Evolutionary conservation across 1,139 yeast genomes (phyloP).

Genomic region (Pichia cactophila): DNA sequence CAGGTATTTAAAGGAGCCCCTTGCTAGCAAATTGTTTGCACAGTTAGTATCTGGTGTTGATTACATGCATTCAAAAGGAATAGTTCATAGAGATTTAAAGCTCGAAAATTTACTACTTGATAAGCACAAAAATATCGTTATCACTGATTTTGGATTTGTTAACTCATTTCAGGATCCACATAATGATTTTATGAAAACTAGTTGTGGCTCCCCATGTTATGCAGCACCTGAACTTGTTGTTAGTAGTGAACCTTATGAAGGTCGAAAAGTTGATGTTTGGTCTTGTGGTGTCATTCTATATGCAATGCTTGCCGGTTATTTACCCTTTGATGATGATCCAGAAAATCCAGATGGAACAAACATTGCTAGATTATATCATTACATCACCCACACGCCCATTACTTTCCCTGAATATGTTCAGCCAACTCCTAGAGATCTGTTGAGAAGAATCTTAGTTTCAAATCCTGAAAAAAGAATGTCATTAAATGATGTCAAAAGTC

Average conservation of each 20-base stretch:
- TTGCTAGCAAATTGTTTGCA: constrained; percentile 83
- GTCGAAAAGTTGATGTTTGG: constrained; percentile 96
- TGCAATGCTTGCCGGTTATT: constrained; percentile 95
- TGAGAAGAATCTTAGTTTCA: constrained; percentile 76
- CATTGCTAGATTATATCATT: constrained; percentile 82
- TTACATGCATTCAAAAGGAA: constrained; percentile 78
- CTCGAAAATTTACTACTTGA: constrained; percentile 66
- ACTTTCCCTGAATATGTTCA: constrained; percentile 93
- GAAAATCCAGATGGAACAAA: constrained; percentile 95
- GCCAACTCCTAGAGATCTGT: constrained; percentile 84
- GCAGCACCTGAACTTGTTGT: constrained; percentile 97
- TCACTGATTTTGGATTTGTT: constrained; percentile 86
- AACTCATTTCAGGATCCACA: constrained; percentile 56
- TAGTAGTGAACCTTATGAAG: constrained; percentile 80
- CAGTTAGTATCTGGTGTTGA: constrained; percentile 91
- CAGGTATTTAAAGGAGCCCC: constrained; percentile 75
- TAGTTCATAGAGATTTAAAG: constrained; percentile 75
- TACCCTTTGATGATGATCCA: constrained; percentile 97
- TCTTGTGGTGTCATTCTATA: constrained; percentile 91
- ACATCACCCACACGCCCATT: constrained; percentile 82
- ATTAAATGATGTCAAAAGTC: constrained; percentile 64
- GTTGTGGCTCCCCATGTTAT: constrained; percentile 97
- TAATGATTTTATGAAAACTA: constrained; percentile 78
- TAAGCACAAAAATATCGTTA: constrained; percentile 70
- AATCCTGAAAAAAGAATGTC: constrained; percentile 76